Conservation (phyloP, 2,329 filamentous ascomycete species). For the Dactylellina parvicollis region DNA sequence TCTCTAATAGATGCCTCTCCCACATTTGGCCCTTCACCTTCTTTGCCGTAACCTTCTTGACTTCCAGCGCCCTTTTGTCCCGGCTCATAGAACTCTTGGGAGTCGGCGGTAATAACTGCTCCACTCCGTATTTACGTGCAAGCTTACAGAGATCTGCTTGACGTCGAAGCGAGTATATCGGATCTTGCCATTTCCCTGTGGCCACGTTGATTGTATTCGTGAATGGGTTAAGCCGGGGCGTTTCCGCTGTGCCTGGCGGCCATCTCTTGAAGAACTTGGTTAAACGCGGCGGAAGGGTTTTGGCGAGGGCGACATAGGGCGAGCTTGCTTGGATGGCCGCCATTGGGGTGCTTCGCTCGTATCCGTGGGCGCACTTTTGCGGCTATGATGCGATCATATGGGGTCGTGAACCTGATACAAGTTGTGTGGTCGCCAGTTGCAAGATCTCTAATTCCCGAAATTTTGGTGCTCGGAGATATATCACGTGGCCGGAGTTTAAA, state of each 20-base stretch:
- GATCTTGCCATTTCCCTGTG: slow-evolving; percentile 84
- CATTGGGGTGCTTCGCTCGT: slow-evolving; percentile 43
- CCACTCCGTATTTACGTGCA: slow-evolving; percentile 79
- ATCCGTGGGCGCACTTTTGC: neutral
- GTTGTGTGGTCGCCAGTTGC: neutral
- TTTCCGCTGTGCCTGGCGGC: slow-evolving; percentile 71
- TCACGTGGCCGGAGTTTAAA: too few species aligned
- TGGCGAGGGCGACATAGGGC: slow-evolving; percentile 68
- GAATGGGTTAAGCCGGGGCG: slow-evolving; percentile 79
- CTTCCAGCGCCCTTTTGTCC: slow-evolving; percentile 77
- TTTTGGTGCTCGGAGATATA: neutral
- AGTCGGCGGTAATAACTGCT: slow-evolving; percentile 80
- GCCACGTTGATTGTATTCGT: slow-evolving; percentile 77
- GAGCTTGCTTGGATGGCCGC: slow-evolving; percentile 47
- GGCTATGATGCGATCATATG: slow-evolving; percentile 5
- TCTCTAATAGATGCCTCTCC: slow-evolving; percentile 84
- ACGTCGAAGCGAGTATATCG: slow-evolving; percentile 81
- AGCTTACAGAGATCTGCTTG: slow-evolving; percentile 93
- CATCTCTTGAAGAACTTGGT: slow-evolving; percentile 89
- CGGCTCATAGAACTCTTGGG: slow-evolving; percentile 78
- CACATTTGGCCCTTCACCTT: slow-evolving; percentile 92
- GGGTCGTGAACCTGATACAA: too few species aligned
- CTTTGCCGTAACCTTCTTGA: slow-evolving; percentile 77
- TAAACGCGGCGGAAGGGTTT: slow-evolving; percentile 78
- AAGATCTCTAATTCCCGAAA: slow-evolving; percentile 8